A percentile compares a stretch with the other conserved stretches of the same genome.
Evolutionary conservation across 805 yeast genomes (phyloP).

Genomic region (Peterozyma toletana): DNA sequence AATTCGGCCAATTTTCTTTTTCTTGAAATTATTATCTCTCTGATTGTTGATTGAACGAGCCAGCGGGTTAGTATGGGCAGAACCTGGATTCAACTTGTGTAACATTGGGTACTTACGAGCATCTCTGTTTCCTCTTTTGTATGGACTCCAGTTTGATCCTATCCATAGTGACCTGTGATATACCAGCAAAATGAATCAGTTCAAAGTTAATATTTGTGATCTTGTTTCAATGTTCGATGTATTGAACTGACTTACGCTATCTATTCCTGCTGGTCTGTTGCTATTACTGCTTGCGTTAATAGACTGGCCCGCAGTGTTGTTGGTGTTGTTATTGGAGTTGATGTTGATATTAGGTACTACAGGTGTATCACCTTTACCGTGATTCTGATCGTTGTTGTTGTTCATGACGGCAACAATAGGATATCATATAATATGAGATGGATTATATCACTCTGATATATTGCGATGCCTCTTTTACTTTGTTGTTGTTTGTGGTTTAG

Average conservation of each 20-base stretch:
- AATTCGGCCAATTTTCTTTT: conserved; percentile 55
- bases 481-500: too few species aligned
- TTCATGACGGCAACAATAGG: too few species aligned
- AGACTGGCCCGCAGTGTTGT: too few species aligned
- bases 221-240: neutral
- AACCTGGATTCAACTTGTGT: neutral
- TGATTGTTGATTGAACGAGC: neutral
- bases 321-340: too few species aligned
- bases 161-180: conserved; percentile 23
- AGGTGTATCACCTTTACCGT: too few species aligned
- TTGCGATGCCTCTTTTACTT: too few species aligned
- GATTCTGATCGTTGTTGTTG: too few species aligned
- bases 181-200: neutral
- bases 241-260: neutral
- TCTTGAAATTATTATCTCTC: conserved; percentile 39
- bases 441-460: too few species aligned
- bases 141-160: conserved; percentile 37
- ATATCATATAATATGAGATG: too few species aligned
- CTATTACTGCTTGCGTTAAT: neutral
- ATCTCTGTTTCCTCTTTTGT: conserved; percentile 34
- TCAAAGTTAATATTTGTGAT: conserved; percentile 2
- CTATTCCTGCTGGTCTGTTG: neutral
- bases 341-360: too few species aligned
- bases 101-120: conserved; percentile 20
- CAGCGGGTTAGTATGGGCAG: too few species aligned